These are phyloP conservation scores for Melocanna baccifera DNA, from an alignment of 176 grass and related monocot genomes.

Conservation along the genomic window DNA sequence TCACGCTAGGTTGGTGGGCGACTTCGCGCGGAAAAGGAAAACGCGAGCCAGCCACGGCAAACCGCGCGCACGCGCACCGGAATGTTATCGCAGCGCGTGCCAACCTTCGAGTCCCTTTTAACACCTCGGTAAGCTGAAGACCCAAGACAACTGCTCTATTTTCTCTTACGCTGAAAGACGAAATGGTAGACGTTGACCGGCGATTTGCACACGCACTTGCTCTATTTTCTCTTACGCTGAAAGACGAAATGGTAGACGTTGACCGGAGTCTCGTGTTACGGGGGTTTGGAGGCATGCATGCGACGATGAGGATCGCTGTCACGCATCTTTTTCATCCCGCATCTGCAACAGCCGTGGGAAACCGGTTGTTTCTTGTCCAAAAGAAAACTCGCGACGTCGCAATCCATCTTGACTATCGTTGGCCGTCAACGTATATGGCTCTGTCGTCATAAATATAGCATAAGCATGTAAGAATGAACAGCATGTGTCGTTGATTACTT, in stretches of 20 bases:
- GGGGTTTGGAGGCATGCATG: neutral
- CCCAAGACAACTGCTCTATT: too few relatives aligned
- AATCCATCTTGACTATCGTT: neutral
- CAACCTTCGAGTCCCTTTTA: too few relatives aligned
- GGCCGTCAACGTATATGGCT: too few relatives aligned
- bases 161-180: neutral
- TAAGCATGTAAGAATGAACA: too few relatives aligned
- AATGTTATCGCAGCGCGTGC: too few relatives aligned
- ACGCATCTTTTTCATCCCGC: neutral
- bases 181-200: neutral
- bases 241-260: neutral
- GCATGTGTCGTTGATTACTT: too few relatives aligned
- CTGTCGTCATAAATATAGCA: too few relatives aligned
- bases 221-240: neutral
- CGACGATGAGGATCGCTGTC: neutral
- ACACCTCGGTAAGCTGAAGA: too few relatives aligned
- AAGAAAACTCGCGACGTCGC: neutral
- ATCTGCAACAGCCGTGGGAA: constrained; percentile 5
- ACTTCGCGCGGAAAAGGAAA: too few relatives aligned
- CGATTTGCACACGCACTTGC: neutral
- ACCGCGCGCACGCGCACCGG: too few relatives aligned
- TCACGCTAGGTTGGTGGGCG: too few relatives aligned
- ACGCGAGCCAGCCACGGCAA: too few relatives aligned
- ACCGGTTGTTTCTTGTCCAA: neutral
- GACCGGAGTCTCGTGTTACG: neutral